Percentiles rank a stretch among this genome's conserved stretches.
Conservation (phyloP, 352 stramenopile genomes). For the Phytophthora litchii region DNA sequence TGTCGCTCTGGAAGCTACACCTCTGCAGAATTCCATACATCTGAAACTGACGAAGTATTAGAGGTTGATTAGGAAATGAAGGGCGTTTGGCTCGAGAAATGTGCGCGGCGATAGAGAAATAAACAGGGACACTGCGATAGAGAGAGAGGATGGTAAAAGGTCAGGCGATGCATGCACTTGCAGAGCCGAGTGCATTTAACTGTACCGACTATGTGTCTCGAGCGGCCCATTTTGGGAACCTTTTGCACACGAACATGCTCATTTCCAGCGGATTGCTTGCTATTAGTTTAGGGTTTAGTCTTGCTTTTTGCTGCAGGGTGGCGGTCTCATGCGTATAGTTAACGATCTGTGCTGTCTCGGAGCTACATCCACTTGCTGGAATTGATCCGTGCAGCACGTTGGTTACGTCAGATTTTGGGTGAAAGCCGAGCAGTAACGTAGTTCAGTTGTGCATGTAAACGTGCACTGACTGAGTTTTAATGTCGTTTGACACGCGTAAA, state of each 20-base stretch:
- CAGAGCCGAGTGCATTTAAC: conserved; percentile 2
- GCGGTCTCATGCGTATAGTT: no score
- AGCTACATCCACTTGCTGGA: no score
- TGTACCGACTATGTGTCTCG: not conserved
- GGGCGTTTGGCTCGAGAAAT: not conserved
- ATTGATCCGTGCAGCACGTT: no score
- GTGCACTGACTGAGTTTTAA: no score
- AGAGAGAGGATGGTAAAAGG: not conserved
- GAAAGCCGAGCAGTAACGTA: not conserved
- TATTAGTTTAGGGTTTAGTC: no score
- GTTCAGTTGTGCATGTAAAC: not conserved
- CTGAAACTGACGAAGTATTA: not conserved
- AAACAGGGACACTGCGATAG: not conserved
- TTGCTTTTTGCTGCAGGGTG: no score
- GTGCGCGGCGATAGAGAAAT: not conserved
- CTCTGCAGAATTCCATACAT: not conserved
- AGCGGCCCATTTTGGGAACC: conserved; percentile 2
- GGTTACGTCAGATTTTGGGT: not conserved
- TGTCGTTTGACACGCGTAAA: no score
- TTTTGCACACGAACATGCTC: conserved; percentile 11
- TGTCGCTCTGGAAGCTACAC: conserved; percentile 26
- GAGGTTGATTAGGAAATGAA: not conserved
- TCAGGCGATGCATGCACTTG: conserved; percentile 5
- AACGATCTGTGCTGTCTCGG: not conserved
- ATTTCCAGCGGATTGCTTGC: conserved; percentile 12